Percentiles rank a stretch among this genome's conserved stretches.
Conservation (phyloP, 805 yeast species). For the Brettanomyces bruxellensis region DNA sequence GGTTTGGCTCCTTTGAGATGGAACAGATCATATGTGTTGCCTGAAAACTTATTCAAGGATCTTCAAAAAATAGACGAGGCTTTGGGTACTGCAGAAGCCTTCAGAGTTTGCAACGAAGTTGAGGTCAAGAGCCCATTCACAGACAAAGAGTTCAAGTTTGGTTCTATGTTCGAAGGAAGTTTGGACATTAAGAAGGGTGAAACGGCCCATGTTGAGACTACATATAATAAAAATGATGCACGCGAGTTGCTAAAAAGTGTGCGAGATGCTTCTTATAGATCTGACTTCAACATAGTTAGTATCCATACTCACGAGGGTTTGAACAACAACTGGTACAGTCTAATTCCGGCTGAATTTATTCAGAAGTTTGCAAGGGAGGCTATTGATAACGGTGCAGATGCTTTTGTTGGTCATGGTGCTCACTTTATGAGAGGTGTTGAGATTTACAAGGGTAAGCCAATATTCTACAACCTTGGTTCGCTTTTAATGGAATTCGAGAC, state of each 20-base stretch:
- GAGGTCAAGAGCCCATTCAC: conserved; percentile 18
- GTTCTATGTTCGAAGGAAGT: conserved; percentile 21
- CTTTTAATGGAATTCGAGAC: conserved; percentile 22
- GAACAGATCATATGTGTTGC: conserved; percentile 19
- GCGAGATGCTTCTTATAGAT: conserved; percentile 18
- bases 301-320: conserved; percentile 23
- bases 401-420: conserved; percentile 22
- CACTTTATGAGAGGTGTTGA: conserved; percentile 24
- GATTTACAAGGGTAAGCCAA: conserved; percentile 19
- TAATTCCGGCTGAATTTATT: conserved; percentile 16
- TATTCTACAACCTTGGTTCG: conserved; percentile 20
- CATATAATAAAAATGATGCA: conserved; percentile 15
- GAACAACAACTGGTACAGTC: conserved; percentile 25
- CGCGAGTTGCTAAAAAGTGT: conserved; percentile 14
- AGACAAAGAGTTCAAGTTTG: conserved; percentile 18
- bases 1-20: conserved; percentile 22
- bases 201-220: conserved; percentile 17
- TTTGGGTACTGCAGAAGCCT: conserved; percentile 21
- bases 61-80: conserved; percentile 19
- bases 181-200: conserved; percentile 19
- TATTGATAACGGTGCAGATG: conserved; percentile 21
- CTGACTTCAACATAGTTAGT: conserved; percentile 18
- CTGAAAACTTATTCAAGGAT: conserved; percentile 17
- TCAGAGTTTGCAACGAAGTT: conserved; percentile 23
- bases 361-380: conserved; percentile 18